These are phyloP conservation scores for Albifimbria verrucaria DNA, from an alignment of 2,329 filamentous ascomycete genomes.

Conservation along the genomic window DNA sequence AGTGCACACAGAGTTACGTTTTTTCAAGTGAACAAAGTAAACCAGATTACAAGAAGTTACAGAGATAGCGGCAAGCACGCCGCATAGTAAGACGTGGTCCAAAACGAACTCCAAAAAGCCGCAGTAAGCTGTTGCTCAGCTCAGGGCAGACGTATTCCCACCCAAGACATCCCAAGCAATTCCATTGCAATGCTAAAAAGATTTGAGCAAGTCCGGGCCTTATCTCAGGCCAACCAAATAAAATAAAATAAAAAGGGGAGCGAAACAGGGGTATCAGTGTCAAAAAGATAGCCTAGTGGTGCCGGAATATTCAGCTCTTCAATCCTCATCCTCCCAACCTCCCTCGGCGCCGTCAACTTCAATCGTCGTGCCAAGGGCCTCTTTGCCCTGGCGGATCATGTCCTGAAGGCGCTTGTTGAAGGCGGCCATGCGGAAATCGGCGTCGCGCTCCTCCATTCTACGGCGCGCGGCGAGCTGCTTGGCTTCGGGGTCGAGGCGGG, in stretches of 20 bases:
- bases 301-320: neutral
- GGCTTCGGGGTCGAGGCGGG: slow-evolving; percentile 63
- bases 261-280: neutral
- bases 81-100: no score
- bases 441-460: slow-evolving; percentile 69
- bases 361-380: slow-evolving; percentile 74
- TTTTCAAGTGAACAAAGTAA: no score
- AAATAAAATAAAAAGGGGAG: neutral
- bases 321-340: slow-evolving; percentile 41
- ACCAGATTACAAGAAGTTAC: neutral
- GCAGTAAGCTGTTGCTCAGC: no score
- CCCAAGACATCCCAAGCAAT: neutral
- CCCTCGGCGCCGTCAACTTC: slow-evolving; percentile 51
- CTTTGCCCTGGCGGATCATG: slow-evolving; percentile 85
- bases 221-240: no score
- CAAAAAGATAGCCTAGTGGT: neutral
- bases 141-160: no score
- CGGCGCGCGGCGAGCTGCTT: slow-evolving; percentile 70
- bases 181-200: neutral
- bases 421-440: slow-evolving; percentile 74
- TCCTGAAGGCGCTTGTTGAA: slow-evolving; percentile 77
- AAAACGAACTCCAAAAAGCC: no score
- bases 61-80: no score
- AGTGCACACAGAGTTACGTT: no score
- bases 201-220: no score